Evolutionary conservation across 768 basidiomycete genomes (phyloP), one percentile per base, ranked within the genome.

Genomic region (Rossbeevera mucosa): DNA sequence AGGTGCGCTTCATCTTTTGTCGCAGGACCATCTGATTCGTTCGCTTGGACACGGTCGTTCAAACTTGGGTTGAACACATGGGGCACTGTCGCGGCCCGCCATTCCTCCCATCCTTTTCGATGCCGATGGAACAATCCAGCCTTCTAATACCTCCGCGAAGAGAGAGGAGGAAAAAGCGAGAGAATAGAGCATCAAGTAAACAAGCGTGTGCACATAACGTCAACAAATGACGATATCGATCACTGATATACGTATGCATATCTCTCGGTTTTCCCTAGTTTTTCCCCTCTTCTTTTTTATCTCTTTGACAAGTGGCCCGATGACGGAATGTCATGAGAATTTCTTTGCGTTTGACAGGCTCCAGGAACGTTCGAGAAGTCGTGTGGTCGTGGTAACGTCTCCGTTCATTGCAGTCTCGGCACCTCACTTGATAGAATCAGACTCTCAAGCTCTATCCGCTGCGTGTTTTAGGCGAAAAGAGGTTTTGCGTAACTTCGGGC

Each of bases 271-370:
- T 50, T 44, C 36, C 55, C 21, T 51, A 44, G 48, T 11, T n/a
- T 16, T 7, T 16, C 18, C 31, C 5, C 29, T 29, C 26, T 28
- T 7, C 6, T 5, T 13, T 13, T 13, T 29, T 12, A 12, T 29
- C 29, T 11, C 18, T 18, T 33, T 11, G 18, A 16, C n/a, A 44
- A 40, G 49, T 36, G 21, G 11, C 13, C 21, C 14, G n/a, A 53
- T 61, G 56, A 61, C 60, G 60, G 53, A 52, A 61, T 54, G 48
- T 31, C 52, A 46, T 61, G 60, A 58, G 52, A 38, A 38, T 18
- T 18, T 18, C 33, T 18, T 38, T 18, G 36, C 36, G 36, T 41
- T 28, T n/a, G 21, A 26, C 29, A 31, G 40, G 30, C 22, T 44
- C 51, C 41, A 57, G 56, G 59, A 36, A 61, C 59, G 30, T 44